A percentile compares a stretch with the other conserved stretches of the same genome.
phyloP scores from a whole-genome alignment of 2,329 filamentous ascomycete species.

The Ophiostoma triangulosporum region DNA sequence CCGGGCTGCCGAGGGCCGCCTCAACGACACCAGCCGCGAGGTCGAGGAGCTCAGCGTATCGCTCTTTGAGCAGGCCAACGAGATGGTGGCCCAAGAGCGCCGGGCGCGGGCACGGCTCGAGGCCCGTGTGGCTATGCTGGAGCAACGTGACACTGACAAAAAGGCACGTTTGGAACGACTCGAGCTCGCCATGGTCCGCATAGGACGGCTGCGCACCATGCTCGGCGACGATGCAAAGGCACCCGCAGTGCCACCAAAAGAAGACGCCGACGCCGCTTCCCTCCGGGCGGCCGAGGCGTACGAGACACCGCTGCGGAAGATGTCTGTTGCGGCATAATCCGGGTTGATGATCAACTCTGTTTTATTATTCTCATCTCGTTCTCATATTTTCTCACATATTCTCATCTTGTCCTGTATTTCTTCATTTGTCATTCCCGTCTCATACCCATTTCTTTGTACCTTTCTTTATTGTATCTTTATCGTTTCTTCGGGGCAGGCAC shows the following conservation, averaged over 20 bases:
- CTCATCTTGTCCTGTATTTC: background rate
- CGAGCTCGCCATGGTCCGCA: slow-evolving; percentile 56
- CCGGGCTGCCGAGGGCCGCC: slow-evolving; percentile 52
- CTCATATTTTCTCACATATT: background rate
- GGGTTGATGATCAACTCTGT: too few species aligned
- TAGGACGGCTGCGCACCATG: slow-evolving; percentile 55
- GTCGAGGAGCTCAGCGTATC: slow-evolving; percentile 65
- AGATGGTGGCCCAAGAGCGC: slow-evolving; percentile 72
- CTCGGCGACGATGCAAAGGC: slow-evolving; percentile 23
- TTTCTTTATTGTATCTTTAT: background rate
- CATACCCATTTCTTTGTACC: background rate
- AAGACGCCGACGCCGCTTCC: background rate
- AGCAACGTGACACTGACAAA: slow-evolving; percentile 59
- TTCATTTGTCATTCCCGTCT: background rate
- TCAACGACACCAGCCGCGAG: slow-evolving; percentile 54
- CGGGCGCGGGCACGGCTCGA: slow-evolving; percentile 57
- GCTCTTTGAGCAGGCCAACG: slow-evolving; percentile 72
- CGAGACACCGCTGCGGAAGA: background rate
- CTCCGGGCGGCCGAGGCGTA: background rate
- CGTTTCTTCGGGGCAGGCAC: background rate
- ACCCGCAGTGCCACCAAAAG: background rate
- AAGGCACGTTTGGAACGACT: slow-evolving; percentile 52
- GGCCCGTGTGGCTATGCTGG: slow-evolving; percentile 53
- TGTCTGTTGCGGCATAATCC: background rate
- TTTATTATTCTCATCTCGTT: background rate